Percentiles rank a stretch among this genome's conserved stretches.
Conservation (phyloP, 2,329 filamentous ascomycete genomes). For the Monilinia vaccinii-corymbosi region DNA sequence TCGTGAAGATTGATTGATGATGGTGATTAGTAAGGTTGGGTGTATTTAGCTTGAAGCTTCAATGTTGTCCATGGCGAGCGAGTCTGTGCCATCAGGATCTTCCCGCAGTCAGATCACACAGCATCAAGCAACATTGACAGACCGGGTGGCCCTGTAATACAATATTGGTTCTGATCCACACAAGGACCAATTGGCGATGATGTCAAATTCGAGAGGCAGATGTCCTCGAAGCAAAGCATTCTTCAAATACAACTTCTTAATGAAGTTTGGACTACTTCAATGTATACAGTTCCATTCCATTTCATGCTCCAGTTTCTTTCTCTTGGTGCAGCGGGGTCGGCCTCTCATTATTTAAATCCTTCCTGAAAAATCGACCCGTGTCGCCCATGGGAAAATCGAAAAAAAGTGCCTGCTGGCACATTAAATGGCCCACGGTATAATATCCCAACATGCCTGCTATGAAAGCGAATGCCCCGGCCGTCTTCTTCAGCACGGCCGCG, state of each 20-base stretch:
- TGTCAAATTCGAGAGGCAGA: not conserved
- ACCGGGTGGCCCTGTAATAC: not conserved
- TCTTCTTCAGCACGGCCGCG: constrained; percentile 26
- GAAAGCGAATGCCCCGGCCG: not conserved
- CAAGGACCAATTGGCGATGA: not conserved
- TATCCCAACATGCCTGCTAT: constrained; percentile 37
- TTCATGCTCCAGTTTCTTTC: not conserved
- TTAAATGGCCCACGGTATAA: constrained; percentile 36
- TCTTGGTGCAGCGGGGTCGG: not conserved
- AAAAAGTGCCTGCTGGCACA: constrained; percentile 33
- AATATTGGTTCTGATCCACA: not conserved
- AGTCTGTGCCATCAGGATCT: not conserved
- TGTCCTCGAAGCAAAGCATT: not conserved
- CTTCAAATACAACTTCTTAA: not conserved
- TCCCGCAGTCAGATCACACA: not conserved
- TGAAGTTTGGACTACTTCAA: not conserved
- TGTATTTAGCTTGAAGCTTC: too few species aligned
- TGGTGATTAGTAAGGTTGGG: too few species aligned
- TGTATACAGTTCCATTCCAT: too few species aligned
- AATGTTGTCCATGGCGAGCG: too few species aligned
- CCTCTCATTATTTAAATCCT: constrained; percentile 18
- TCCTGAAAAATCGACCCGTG: constrained; percentile 33
- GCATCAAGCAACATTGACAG: too few species aligned
- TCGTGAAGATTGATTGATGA: too few species aligned
- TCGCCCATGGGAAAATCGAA: constrained; percentile 35